phyloP scores from a whole-genome alignment of 371 early-diverging fungal species.

The Phascolomyces articulosus region DNA sequence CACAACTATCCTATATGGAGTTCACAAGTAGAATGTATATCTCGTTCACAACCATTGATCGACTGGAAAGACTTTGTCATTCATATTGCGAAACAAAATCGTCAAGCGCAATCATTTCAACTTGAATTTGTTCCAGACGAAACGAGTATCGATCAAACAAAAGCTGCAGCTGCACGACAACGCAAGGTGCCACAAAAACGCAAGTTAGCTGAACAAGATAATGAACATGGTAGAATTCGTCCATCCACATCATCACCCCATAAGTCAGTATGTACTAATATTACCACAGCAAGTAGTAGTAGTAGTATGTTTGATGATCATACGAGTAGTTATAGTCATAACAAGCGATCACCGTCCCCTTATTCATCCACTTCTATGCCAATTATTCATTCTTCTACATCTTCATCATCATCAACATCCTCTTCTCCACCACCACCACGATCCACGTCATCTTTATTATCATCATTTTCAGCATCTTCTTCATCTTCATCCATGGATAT shows the following conservation, averaged over 20 bases:
- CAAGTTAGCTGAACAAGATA: slow-evolving; percentile 8
- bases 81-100: slow-evolving; percentile 24
- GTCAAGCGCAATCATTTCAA: slow-evolving; percentile 16
- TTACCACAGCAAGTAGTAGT: background rate
- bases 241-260: slow-evolving; percentile 6
- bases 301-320: no score
- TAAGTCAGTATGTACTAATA: background rate
- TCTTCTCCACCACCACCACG: background rate
- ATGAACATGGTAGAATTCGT: background rate
- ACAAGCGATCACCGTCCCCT: slow-evolving; percentile 1
- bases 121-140: slow-evolving; percentile 27
- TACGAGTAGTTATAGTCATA: no score
- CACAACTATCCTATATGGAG: slow-evolving; percentile 36
- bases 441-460: background rate
- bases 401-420: background rate
- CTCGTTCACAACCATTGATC: slow-evolving; percentile 21
- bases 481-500: background rate
- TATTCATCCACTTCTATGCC: slow-evolving; percentile 7
- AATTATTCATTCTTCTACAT: background rate
- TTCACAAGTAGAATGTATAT: slow-evolving; percentile 22
- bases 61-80: slow-evolving; percentile 40
- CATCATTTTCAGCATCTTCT: background rate
- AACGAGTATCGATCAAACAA: slow-evolving; percentile 8
- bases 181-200: slow-evolving; percentile 19
- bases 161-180: background rate